phyloP scores from a whole-genome alignment of 78 protist species.

The Acrasis kona region DNA sequence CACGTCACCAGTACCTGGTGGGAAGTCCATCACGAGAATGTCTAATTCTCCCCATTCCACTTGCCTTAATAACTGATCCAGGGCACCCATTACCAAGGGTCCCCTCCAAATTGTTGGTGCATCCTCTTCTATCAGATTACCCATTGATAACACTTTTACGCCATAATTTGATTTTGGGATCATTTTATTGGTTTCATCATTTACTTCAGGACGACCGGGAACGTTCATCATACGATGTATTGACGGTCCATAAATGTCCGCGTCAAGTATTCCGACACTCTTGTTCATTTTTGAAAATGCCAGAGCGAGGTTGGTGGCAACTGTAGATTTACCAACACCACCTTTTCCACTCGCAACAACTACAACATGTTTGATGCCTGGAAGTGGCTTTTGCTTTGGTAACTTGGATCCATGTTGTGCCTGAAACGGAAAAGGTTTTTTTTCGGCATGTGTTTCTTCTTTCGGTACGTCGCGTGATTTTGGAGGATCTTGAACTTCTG shows the following conservation, averaged over 20 bases:
- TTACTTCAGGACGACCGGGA: slow-evolving; percentile 10
- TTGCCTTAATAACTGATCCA: slow-evolving; percentile 52
- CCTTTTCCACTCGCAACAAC: slow-evolving; percentile 72
- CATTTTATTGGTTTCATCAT: not conserved
- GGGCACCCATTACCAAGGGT: slow-evolving; percentile 68
- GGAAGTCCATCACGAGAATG: slow-evolving; percentile 85
- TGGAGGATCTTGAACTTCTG: no score
- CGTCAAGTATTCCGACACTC: slow-evolving; percentile 74
- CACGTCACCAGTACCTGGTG: slow-evolving; percentile 97
- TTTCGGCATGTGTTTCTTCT: no score
- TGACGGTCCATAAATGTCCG: slow-evolving; percentile 86
- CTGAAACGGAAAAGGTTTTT: no score
- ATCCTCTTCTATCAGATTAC: slow-evolving; percentile 58
- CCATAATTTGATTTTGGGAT: slow-evolving; percentile 67
- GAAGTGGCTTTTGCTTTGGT: no score
- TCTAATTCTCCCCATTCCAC: slow-evolving; percentile 84
- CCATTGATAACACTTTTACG: slow-evolving; percentile 71
- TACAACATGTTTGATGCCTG: slow-evolving; percentile 1
- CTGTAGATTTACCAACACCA: slow-evolving; percentile 94
- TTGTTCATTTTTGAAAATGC: slow-evolving; percentile 4
- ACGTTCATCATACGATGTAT: slow-evolving; percentile 71
- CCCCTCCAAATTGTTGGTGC: slow-evolving; percentile 78
- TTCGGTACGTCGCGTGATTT: no score
- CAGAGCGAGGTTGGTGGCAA: slow-evolving; percentile 45
- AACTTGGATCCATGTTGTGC: no score